These are phyloP conservation scores for Aspergillus campestris DNA, from an alignment of 495 filamentous ascomycete species.

Conservation along the genomic window DNA sequence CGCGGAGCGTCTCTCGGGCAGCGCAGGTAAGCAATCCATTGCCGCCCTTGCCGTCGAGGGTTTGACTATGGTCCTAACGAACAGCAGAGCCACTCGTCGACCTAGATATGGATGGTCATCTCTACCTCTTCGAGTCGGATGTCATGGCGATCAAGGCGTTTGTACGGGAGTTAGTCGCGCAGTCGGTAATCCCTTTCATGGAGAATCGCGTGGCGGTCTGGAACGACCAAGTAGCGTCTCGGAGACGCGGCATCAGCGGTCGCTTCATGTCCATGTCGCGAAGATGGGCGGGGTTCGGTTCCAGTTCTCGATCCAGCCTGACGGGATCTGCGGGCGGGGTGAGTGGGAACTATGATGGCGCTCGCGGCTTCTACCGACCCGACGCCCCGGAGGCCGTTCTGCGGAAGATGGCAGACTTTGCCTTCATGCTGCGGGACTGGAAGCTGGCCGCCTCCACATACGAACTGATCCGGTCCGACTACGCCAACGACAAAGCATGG, in stretches of 20 bases:
- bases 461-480: conserved; percentile 80
- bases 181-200: conserved; percentile 91
- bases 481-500: conserved; percentile 93
- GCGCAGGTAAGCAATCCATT: conserved; percentile 38
- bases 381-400: conserved; percentile 81
- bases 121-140: conserved; percentile 88
- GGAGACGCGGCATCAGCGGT: conserved; percentile 75
- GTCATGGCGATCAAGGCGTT: conserved; percentile 77
- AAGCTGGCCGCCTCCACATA: conserved; percentile 87
- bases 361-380: conserved; percentile 72
- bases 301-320: conserved; percentile 38
- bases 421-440: conserved; percentile 93
- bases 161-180: conserved; percentile 84
- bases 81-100: conserved; percentile 41
- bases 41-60: no score
- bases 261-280: conserved; percentile 89
- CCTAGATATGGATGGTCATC: conserved; percentile 55
- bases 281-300: conserved; percentile 73
- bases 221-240: conserved; percentile 96
- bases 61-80: conserved; percentile 11
- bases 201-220: conserved; percentile 80
- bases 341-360: conserved; percentile 66
- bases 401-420: conserved; percentile 88
- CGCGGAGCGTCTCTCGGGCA: conserved; percentile 66
- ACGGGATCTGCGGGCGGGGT: conserved; percentile 28